phyloP scores from a whole-genome alignment of 192 early-diverging fungal species.

The Gryganskiella cystojenkinii region DNA sequence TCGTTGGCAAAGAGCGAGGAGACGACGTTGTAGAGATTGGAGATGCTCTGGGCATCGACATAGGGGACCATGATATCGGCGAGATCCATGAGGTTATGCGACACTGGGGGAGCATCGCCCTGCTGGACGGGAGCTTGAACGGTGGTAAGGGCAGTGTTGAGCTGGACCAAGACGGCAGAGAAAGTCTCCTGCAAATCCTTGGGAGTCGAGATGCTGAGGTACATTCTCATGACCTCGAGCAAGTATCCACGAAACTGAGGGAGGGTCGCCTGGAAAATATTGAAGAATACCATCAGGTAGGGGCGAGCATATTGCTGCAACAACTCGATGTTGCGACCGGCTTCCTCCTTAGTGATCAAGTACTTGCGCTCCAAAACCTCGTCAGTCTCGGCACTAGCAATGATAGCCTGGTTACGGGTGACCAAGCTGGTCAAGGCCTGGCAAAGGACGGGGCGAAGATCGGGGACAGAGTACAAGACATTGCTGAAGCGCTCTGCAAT shows the following conservation, averaged over 20 bases:
- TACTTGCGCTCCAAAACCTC: constrained; percentile 56
- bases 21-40: constrained; percentile 66
- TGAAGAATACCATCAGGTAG: constrained; percentile 82
- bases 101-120: constrained; percentile 74
- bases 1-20: constrained; percentile 67
- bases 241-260: constrained; percentile 73
- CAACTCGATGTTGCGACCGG: constrained; percentile 64
- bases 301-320: constrained; percentile 75
- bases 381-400: constrained; percentile 55
- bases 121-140: constrained; percentile 56
- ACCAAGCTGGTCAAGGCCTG: constrained; percentile 76
- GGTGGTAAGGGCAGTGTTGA: constrained; percentile 67
- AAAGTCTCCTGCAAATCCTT: constrained; percentile 73
- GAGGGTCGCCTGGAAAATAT: constrained; percentile 76
- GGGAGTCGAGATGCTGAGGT: constrained; percentile 68
- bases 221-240: constrained; percentile 74
- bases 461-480: constrained; percentile 79
- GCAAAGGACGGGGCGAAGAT: constrained; percentile 82
- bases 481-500: constrained; percentile 80
- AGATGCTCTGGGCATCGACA: constrained; percentile 74
- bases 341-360: constrained; percentile 62
- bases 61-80: constrained; percentile 77
- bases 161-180: constrained; percentile 67
- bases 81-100: constrained; percentile 92
- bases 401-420: constrained; percentile 58